Evolutionary conservation across 2,329 filamentous ascomycete species (phyloP).

Genomic region (Colletotrichum sp.): DNA sequence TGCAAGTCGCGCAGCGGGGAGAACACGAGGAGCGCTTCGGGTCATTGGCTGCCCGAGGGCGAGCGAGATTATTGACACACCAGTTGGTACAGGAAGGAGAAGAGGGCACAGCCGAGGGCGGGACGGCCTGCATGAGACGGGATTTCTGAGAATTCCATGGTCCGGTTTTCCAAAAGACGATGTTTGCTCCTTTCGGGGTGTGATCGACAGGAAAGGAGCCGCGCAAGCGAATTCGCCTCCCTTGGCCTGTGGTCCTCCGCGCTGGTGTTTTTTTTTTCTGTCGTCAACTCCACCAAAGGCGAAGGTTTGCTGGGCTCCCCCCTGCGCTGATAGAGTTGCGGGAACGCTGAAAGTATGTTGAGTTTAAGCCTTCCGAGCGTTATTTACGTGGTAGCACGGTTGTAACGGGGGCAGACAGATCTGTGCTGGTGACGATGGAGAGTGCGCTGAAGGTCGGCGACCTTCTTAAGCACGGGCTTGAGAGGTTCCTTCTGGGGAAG

Average conservation of each 20-base stretch:
- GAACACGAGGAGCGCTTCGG: neutral
- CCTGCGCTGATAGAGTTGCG: conserved; percentile 15
- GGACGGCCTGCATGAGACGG: neutral
- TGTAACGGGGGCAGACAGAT: neutral
- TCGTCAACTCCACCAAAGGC: neutral
- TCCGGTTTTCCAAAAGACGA: conserved; percentile 1
- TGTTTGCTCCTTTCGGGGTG: conserved; percentile 1
- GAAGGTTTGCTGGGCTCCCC: neutral
- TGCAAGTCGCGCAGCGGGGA: neutral
- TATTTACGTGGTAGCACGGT: neutral
- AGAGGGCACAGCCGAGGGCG: neutral
- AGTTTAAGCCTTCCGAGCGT: neutral
- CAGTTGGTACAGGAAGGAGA: neutral
- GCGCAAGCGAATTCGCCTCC: conserved; percentile 11
- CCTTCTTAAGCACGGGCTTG: neutral
- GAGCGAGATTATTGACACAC: neutral
- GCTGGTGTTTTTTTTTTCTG: neutral
- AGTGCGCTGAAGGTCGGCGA: neutral
- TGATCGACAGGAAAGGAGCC: neutral
- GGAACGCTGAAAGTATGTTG: neutral
- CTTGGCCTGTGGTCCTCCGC: neutral
- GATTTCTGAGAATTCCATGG: conserved; percentile 16
- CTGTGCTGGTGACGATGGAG: neutral
- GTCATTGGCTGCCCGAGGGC: neutral
- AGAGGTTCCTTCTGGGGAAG: neutral